These are phyloP conservation scores for Erythrophleum ivorense DNA, from an alignment of 331 rosid species.

Conservation along the genomic window DNA sequence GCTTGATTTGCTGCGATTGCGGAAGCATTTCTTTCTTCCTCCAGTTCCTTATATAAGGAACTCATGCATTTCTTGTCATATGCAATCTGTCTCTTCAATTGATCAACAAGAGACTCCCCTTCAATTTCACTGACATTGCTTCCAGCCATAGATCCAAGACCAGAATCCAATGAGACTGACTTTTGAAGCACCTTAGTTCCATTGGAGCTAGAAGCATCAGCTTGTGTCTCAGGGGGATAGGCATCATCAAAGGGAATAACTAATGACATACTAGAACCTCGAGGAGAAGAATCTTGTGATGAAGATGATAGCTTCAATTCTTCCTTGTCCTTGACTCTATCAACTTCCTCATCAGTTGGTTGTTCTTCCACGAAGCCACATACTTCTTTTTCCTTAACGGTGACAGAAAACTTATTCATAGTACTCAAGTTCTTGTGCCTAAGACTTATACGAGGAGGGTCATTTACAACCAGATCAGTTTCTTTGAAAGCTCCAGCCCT, in stretches of 20 bases:
- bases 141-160: slow-evolving; percentile 65
- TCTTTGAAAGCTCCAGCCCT: slow-evolving; percentile 36
- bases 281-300: slow-evolving; percentile 38
- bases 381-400: slow-evolving; percentile 41
- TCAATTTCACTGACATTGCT: slow-evolving; percentile 65
- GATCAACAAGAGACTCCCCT: slow-evolving; percentile 62
- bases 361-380: not conserved
- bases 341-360: slow-evolving; percentile 40
- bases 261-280: slow-evolving; percentile 42
- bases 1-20: slow-evolving; percentile 64
- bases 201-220: slow-evolving; percentile 43
- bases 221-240: slow-evolving; percentile 39
- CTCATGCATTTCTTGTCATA: slow-evolving; percentile 51
- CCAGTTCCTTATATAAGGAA: slow-evolving; percentile 57
- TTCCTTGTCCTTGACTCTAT: slow-evolving; percentile 52
- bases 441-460: slow-evolving; percentile 38
- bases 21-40: slow-evolving; percentile 74
- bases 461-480: slow-evolving; percentile 41
- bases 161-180: slow-evolving; percentile 58
- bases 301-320: slow-evolving; percentile 39
- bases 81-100: slow-evolving; percentile 60
- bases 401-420: slow-evolving; percentile 18
- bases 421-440: slow-evolving; percentile 34
- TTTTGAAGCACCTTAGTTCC: slow-evolving; percentile 43
- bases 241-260: slow-evolving; percentile 23